Evolutionary conservation across 176 grass and related monocot species (phyloP).

Genomic region (Rhynchospora pubera): DNA sequence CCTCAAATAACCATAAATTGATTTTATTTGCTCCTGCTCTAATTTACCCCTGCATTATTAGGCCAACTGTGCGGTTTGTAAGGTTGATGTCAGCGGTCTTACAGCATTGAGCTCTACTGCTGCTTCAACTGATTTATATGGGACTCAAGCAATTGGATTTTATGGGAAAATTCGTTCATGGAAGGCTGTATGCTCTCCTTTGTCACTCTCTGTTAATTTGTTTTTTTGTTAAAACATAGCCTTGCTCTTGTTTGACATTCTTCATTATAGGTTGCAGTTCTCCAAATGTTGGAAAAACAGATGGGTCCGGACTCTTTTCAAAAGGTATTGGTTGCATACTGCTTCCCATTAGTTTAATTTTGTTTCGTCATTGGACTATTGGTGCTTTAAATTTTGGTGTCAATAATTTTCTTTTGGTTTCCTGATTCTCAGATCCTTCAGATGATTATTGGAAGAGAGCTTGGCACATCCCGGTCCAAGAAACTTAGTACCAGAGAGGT

Average conservation of each 20-base stretch:
- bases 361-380: conserved; percentile 7
- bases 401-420: neutral
- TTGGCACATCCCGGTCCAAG: conserved; percentile 43
- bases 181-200: conserved; percentile 76
- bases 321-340: conserved; percentile 41
- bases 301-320: conserved; percentile 91
- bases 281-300: conserved; percentile 99
- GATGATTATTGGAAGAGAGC: conserved; percentile 39
- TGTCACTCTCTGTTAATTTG: conserved; percentile 1
- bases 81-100: conserved; percentile 70
- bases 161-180: conserved; percentile 89
- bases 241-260: conserved; percentile 17
- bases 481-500: conserved; percentile 86
- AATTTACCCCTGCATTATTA: conserved; percentile 26
- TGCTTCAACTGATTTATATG: conserved; percentile 84
- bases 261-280: conserved; percentile 66
- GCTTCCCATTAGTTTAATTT: conserved; percentile 14
- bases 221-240: neutral
- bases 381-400: conserved; percentile 8
- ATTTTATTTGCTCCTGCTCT: neutral
- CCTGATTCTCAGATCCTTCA: conserved; percentile 62
- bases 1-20: neutral
- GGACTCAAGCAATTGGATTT: conserved; percentile 87
- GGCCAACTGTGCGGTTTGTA: conserved; percentile 83
- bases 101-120: conserved; percentile 76